phyloP scores from a whole-genome alignment of 2,329 filamentous ascomycete species.

The Penicillium sp. region DNA sequence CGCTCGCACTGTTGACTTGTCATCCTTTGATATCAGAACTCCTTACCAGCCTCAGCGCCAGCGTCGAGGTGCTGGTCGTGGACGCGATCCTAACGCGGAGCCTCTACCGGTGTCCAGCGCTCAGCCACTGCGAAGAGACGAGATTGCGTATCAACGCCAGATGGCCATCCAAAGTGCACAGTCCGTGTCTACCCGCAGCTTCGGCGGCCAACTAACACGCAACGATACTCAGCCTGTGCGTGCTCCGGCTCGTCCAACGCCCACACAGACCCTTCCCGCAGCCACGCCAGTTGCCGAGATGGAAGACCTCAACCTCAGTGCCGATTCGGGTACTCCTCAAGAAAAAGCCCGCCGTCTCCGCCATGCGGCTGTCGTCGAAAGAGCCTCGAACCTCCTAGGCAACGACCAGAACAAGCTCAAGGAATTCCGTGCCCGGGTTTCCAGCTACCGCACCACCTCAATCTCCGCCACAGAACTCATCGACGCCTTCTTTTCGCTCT shows the following conservation, averaged over 20 bases:
- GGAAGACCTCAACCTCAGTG: constrained; percentile 23
- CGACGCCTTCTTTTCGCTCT: constrained; percentile 77
- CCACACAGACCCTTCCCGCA: no score
- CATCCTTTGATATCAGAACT: constrained; percentile 72
- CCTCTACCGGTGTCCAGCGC: constrained; percentile 65
- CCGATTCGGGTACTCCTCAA: constrained; percentile 53
- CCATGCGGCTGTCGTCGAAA: constrained; percentile 75
- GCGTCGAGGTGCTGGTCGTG: constrained; percentile 55
- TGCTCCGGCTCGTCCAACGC: no score
- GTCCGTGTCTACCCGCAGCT: constrained; percentile 67
- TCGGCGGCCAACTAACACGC: constrained; percentile 72
- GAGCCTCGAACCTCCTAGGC: constrained; percentile 69
- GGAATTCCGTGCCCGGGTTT: constrained; percentile 71
- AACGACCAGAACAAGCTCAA: constrained; percentile 66
- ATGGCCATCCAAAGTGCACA: constrained; percentile 84
- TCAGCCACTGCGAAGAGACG: constrained; percentile 72
- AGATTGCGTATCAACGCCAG: constrained; percentile 83
- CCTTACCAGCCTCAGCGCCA: constrained; percentile 58
- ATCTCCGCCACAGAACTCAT: constrained; percentile 68
- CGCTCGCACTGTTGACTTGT: constrained; percentile 75
- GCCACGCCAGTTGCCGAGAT: no score
- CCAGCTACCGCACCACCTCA: constrained; percentile 62
- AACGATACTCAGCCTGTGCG: constrained; percentile 40
- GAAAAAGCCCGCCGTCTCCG: constrained; percentile 72
- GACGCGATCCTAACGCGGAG: constrained; percentile 80